Percentiles rank a stretch among this genome's conserved stretches.
Conservation (phyloP, 192 early-diverging fungal species). For the Dissophora globulifera region DNA sequence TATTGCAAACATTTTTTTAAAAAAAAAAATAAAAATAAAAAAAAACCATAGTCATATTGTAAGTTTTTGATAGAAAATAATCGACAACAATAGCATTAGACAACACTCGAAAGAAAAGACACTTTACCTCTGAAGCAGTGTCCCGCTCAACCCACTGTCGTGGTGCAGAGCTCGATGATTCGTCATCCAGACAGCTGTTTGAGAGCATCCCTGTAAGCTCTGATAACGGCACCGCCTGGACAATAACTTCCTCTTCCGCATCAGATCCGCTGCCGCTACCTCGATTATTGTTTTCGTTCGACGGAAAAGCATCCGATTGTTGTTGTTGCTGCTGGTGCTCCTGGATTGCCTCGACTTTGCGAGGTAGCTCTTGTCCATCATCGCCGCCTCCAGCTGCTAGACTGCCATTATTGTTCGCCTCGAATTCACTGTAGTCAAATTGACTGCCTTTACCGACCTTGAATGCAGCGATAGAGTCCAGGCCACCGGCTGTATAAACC, state of each 20-base stretch:
- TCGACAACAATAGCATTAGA: background rate
- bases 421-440: constrained; percentile 51
- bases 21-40: too few relatives aligned
- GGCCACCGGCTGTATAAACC: background rate
- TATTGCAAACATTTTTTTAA: background rate
- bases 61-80: too few relatives aligned
- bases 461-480: background rate
- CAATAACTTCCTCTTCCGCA: constrained; percentile 39
- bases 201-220: constrained; percentile 41
- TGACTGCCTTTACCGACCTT: background rate
- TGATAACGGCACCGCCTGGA: constrained; percentile 46
- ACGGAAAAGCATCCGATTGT: background rate
- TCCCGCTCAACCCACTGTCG: constrained; percentile 29
- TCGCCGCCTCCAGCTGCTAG: too few relatives aligned
- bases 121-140: constrained; percentile 25
- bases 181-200: constrained; percentile 43
- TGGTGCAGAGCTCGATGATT: constrained; percentile 19
- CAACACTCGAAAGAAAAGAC: too few relatives aligned
- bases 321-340: background rate
- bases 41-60: too few relatives aligned
- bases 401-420: constrained; percentile 7
- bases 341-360: background rate
- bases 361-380: too few relatives aligned
- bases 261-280: too few relatives aligned
- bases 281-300: too few relatives aligned